Percentiles rank a stretch among this genome's conserved stretches.
Evolutionary conservation across 306 rosid genomes (phyloP).

Genomic region (apple (Malus domestica)): ASM211411v1 NC_041804.1:15695501-15696000

Average conservation of each 20-base stretch:
- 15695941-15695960: too few species aligned
- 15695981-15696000: too few species aligned
- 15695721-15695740: too few species aligned
- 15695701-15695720: not conserved
- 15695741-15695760: not conserved
- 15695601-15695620: not conserved
- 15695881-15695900: not conserved
- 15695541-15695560: conserved; percentile 44
- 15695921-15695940: too few species aligned
- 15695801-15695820: not conserved
- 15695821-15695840: too few species aligned
- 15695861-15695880: too few species aligned
- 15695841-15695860: too few species aligned
- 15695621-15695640: not conserved
- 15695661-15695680: not conserved
- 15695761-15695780: not conserved
- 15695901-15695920: not conserved
- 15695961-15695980: too few species aligned
- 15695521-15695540: conserved; percentile 63
- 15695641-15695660: not conserved
- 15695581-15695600: not conserved
- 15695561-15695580: conserved; percentile 25
- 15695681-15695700: not conserved
- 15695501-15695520: conserved; percentile 42
- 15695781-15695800: not conserved